A percentile compares a stretch with the other conserved stretches of the same genome.
phyloP scores from a whole-genome alignment of 2,329 filamentous ascomycete species.

The Calonectria leucothoes region DNA sequence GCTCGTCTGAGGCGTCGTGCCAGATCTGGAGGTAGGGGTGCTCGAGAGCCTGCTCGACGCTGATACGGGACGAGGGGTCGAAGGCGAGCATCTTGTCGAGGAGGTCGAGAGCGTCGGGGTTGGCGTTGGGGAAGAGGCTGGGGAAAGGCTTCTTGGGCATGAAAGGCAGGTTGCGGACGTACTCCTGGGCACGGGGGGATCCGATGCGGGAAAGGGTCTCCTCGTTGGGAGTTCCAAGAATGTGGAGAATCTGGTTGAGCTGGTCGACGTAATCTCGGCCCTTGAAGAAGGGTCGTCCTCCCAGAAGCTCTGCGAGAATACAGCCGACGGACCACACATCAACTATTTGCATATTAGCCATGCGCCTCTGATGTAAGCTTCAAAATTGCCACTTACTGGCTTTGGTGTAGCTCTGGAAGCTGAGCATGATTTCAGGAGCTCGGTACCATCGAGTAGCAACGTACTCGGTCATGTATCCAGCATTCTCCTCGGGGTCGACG shows the following conservation, averaged over 20 bases:
- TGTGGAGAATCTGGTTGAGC: constrained; percentile 98
- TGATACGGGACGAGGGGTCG: constrained; percentile 92
- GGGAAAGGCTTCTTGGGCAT: constrained; percentile 96
- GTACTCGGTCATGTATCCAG: constrained; percentile 99
- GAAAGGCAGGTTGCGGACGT: constrained; percentile 93
- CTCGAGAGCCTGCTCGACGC: constrained; percentile 93
- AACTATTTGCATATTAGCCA: constrained; percentile 67
- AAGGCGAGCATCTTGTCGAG: constrained; percentile 98
- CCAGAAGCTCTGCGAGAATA: constrained; percentile 94
- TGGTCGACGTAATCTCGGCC: constrained; percentile 99
- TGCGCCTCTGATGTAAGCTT: not conserved
- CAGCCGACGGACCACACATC: constrained; percentile 99
- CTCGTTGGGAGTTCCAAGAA: constrained; percentile 95
- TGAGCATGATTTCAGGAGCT: constrained; percentile 98
- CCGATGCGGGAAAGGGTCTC: constrained; percentile 94
- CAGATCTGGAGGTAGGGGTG: constrained; percentile 97
- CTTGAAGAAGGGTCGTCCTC: constrained; percentile 98
- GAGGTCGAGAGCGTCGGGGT: constrained; percentile 94
- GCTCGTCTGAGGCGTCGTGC: constrained; percentile 98
- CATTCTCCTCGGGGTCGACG: constrained; percentile 96
- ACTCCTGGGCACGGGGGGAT: constrained; percentile 95
- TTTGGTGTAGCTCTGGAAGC: constrained; percentile 99
- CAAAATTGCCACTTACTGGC: constrained; percentile 81
- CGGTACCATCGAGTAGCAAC: constrained; percentile 96
- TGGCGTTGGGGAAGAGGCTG: constrained; percentile 90